Evolutionary conservation across 768 basidiomycete genomes (phyloP).

Genomic region (Suillus decipiens): DNA sequence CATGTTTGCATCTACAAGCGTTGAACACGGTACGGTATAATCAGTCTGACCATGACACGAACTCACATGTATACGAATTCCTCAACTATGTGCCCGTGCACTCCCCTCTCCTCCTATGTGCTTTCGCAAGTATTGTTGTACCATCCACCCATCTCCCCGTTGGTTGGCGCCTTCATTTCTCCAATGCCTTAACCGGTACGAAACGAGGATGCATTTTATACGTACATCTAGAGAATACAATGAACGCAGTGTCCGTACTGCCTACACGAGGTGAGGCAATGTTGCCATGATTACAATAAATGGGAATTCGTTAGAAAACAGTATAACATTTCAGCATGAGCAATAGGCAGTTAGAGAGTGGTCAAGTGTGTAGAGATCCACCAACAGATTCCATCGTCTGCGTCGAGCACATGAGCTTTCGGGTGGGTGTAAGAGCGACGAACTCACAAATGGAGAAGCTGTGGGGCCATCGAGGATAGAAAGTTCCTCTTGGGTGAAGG

Average conservation of each 20-base stretch:
- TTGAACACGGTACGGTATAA: neutral
- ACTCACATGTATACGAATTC: neutral
- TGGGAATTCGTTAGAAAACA: neutral
- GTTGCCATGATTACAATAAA: neutral
- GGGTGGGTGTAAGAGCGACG: neutral
- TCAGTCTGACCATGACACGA: neutral
- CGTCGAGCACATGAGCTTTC: neutral
- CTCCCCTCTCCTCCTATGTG: neutral
- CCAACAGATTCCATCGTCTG: constrained; percentile 50
- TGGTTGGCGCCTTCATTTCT: neutral
- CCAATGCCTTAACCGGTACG: neutral
- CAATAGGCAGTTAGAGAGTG: neutral
- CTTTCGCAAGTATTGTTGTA: neutral
- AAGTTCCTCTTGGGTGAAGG: constrained; percentile 79
- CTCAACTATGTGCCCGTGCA: neutral
- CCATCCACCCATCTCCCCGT: neutral
- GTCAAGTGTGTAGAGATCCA: constrained; percentile 22
- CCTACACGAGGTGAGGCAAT: neutral
- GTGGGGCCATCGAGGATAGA: constrained; percentile 86
- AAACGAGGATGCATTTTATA: neutral
- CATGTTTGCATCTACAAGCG: neutral
- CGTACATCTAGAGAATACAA: neutral
- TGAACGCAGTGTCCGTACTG: neutral
- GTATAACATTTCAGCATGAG: neutral
- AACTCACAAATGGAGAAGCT: constrained; percentile 81